Evolutionary conservation across 1,139 yeast species (phyloP).

Genomic region (Pichia sp.): DNA sequence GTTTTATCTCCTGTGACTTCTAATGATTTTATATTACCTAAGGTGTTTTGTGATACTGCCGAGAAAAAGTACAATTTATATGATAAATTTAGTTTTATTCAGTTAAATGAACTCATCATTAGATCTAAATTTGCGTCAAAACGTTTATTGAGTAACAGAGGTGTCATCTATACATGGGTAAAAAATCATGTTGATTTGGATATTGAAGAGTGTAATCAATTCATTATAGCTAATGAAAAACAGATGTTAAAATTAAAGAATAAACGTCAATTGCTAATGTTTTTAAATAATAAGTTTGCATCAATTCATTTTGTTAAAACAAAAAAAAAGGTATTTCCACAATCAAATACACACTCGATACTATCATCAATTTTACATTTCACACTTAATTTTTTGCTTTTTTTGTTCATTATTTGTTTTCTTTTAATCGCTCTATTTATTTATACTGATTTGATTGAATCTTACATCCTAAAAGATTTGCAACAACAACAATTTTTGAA

Average conservation of each 20-base stretch:
- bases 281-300: slow-evolving; percentile 4
- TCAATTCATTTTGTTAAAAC: slow-evolving; percentile 3
- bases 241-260: slow-evolving; percentile 8
- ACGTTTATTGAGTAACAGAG: neutral
- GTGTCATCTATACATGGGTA: slow-evolving; percentile 6
- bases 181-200: slow-evolving; percentile 3
- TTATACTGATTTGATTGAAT: slow-evolving; percentile 4
- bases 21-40: neutral
- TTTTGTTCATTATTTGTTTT: neutral
- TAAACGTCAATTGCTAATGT: slow-evolving; percentile 16
- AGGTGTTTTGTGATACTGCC: neutral
- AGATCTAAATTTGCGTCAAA: neutral
- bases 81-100: slow-evolving; percentile 6
- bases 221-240: slow-evolving; percentile 4
- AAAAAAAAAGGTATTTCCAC: no score
- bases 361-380: no score
- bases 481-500: neutral
- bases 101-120: slow-evolving; percentile 2
- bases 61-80: slow-evolving; percentile 4
- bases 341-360: no score
- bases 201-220: neutral
- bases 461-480: neutral
- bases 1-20: neutral
- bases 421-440: neutral
- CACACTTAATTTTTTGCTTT: no score